These are phyloP conservation scores for Posidonia australis DNA, from an alignment of 106 monocot genomes.

Conservation along the genomic window DNA sequence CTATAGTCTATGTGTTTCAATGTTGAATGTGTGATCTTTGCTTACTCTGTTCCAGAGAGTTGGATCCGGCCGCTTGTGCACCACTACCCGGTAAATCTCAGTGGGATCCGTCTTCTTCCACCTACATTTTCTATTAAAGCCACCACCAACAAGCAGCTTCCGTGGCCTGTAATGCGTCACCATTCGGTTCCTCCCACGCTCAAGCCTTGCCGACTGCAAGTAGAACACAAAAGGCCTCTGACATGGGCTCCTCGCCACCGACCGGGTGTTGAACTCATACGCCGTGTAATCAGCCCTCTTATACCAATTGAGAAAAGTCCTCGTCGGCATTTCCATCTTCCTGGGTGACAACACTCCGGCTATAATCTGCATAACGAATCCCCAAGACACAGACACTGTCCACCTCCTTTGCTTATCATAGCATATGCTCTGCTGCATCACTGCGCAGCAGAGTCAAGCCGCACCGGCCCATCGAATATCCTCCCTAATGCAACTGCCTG, in stretches of 20 bases:
- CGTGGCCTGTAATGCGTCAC: constrained; percentile 42
- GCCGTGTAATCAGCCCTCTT: constrained; percentile 67
- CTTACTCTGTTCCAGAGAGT: constrained; percentile 16
- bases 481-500: constrained; percentile 25
- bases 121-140: too few relatives aligned
- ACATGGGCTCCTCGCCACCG: constrained; percentile 72
- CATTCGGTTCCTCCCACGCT: constrained; percentile 11
- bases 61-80: constrained; percentile 74
- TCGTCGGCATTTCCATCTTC: constrained; percentile 86
- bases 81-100: constrained; percentile 54
- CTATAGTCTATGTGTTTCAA: too few relatives aligned
- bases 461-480: constrained; percentile 57
- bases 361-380: constrained; percentile 65
- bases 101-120: constrained; percentile 1
- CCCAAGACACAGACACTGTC: constrained; percentile 93
- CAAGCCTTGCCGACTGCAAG: constrained; percentile 21
- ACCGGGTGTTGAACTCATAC: constrained; percentile 81
- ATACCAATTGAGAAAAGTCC: constrained; percentile 95
- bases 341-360: constrained; percentile 65
- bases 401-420: constrained; percentile 36
- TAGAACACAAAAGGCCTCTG: constrained; percentile 67
- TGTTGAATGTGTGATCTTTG: too few relatives aligned
- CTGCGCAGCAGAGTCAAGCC: constrained; percentile 54
- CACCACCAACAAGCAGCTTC: background rate
- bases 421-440: constrained; percentile 95